Conservation (phyloP, 106 monocot species). For the Dioscorea alata region DNA sequence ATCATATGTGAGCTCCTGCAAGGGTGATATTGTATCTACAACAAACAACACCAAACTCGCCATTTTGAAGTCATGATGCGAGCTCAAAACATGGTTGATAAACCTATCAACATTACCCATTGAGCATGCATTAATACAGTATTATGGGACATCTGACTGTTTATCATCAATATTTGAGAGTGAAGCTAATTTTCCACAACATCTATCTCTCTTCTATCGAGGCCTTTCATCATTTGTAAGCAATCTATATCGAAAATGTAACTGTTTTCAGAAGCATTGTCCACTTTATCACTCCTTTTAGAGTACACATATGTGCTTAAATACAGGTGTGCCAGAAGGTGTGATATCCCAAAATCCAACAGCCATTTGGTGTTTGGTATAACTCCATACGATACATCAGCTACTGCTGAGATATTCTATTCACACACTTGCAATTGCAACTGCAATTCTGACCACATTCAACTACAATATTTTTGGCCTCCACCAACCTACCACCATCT, state of each 20-base stretch:
- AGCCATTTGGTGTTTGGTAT: slow-evolving; percentile 56
- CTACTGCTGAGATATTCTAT: slow-evolving; percentile 74
- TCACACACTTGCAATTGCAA: slow-evolving; percentile 49
- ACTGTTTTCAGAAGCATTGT: slow-evolving; percentile 43
- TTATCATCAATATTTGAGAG: too few species aligned
- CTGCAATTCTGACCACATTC: slow-evolving; percentile 82
- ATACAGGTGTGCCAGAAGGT: slow-evolving; percentile 86
- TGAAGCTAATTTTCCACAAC: too few species aligned
- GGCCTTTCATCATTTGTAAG: too few species aligned
- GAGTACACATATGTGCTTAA: slow-evolving; percentile 71
- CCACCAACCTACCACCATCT: slow-evolving; percentile 85
- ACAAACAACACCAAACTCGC: neutral
- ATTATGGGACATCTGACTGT: slow-evolving; percentile 50
- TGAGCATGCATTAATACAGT: too few species aligned
- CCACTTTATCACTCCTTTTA: slow-evolving; percentile 46
- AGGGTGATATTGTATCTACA: neutral
- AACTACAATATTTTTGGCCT: slow-evolving; percentile 80
- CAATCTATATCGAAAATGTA: slow-evolving; percentile 90
- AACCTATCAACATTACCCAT: too few species aligned
- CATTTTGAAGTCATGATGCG: too few species aligned
- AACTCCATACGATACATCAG: slow-evolving; percentile 80
- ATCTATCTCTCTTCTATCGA: too few species aligned
- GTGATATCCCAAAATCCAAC: slow-evolving; percentile 90
- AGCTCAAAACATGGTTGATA: too few species aligned
- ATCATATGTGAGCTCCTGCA: slow-evolving; percentile 84